phyloP scores from a whole-genome alignment of 2,329 filamentous ascomycete species.

The Sarocladium oryzae region DNA sequence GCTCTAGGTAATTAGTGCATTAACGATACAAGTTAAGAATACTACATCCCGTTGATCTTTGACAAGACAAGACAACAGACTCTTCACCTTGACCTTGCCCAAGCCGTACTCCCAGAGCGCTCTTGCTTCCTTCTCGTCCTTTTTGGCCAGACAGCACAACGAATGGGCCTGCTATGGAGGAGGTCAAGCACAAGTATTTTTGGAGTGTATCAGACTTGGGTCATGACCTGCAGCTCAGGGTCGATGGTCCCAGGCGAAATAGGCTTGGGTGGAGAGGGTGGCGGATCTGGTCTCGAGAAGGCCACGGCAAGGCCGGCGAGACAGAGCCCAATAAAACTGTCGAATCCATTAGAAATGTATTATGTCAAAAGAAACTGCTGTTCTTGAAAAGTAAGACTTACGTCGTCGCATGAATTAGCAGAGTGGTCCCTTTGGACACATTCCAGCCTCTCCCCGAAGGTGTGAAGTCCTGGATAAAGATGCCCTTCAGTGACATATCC shows the following conservation, averaged over 20 bases:
- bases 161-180: not conserved
- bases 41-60: not conserved
- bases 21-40: not conserved
- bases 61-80: not conserved
- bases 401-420: not conserved
- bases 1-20: not conserved
- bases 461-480: not conserved
- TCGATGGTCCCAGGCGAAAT: not conserved
- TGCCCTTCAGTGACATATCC: not conserved
- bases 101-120: not conserved
- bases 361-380: not conserved
- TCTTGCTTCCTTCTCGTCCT: not conserved
- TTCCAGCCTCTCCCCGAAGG: not conserved
- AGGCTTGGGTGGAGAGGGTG: not conserved
- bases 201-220: not conserved
- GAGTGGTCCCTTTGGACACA: not conserved
- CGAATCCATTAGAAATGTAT: not conserved
- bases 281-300: constrained; percentile 8
- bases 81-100: not conserved
- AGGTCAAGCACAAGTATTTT: not conserved
- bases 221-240: not conserved
- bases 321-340: constrained; percentile 16
- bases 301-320: constrained; percentile 15
- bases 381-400: not conserved
- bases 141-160: not conserved